Conservation (phyloP, 495 filamentous ascomycete genomes). For the Neurospora sp. region DNA sequence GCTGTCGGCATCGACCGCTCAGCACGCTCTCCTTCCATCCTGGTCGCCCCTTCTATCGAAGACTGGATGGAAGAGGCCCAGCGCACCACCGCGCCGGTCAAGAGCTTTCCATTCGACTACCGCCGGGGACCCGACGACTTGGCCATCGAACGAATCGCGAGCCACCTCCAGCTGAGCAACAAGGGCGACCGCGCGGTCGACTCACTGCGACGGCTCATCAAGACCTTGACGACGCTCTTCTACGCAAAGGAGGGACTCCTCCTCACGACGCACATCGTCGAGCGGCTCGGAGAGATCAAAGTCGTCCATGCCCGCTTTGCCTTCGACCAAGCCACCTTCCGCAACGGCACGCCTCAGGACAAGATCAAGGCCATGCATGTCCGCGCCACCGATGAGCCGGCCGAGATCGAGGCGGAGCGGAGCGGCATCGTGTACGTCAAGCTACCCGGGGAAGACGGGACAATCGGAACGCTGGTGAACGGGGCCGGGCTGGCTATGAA, state of each 20-base stretch:
- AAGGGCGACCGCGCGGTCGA: conserved; percentile 7
- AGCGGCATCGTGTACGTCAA: conserved; percentile 67
- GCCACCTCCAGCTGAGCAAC: conserved; percentile 14
- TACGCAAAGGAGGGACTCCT: conserved; percentile 58
- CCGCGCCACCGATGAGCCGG: conserved; percentile 37
- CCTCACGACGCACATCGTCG: conserved; percentile 39
- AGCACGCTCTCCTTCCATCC: conserved; percentile 53
- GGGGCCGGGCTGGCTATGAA: conserved; percentile 91
- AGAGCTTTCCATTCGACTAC: conserved; percentile 56
- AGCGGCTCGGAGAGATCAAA: conserved; percentile 30
- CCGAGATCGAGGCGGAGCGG: conserved; percentile 57
- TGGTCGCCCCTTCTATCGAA: conserved; percentile 46
- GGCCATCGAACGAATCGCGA: conserved; percentile 33
- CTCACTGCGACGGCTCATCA: conserved; percentile 41
- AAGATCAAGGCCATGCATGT: conserved; percentile 52
- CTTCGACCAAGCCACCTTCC: conserved; percentile 73
- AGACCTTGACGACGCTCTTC: conserved; percentile 49
- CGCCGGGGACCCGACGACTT: conserved; percentile 36
- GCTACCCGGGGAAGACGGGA: conserved; percentile 37
- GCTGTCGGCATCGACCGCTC: conserved; percentile 58
- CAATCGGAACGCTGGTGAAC: conserved; percentile 69
- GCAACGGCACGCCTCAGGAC: conserved; percentile 51
- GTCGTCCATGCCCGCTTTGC: conserved; percentile 44
- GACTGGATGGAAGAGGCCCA: conserved; percentile 24
- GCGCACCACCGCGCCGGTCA: conserved; percentile 21